Base-by-base conservation (phyloP, 306 rosid genomes). In the Psophocarpus tetragonolobus region DNA sequence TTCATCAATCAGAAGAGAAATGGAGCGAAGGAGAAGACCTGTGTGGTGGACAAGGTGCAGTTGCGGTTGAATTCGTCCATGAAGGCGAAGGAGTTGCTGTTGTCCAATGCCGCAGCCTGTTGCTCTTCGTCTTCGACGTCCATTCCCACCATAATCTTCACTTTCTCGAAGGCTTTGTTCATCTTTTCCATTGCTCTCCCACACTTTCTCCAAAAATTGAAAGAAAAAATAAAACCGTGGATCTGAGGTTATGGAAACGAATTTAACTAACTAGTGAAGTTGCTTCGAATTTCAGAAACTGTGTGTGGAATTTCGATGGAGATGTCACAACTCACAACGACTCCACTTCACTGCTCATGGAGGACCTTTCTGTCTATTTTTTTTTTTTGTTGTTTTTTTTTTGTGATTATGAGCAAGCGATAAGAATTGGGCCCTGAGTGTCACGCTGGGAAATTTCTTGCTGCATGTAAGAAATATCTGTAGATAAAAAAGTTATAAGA, bases 11-110 rank as follows among this genome's bases (percentile, higher is more conserved):
- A 4, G 74, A 63, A 15, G 33, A 29, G 35, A 26, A 75, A 42
- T 4, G 11, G 42, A 75, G n/a, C 66, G 35, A 17, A 15, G 3
- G 1, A 66, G 41, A 60, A 50, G 5, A 94, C 98, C 97, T 92
- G 97, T 80, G 82, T 88, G 44, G 97, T 90, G 61, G 97, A 88
- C 80, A 94, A 80, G 14, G 97, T 87, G 80, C 98, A 94, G 80
- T 88, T 85, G 69, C 97, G 90, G 65, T 90, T 90, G 87, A 94
- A 92, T 21, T 94, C 97, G 10, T 94, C 95, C 86, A 92, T 83
- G 74, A 92, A 86, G 1, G 95, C 86, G 77, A 84, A 87, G 9
- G 90, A 83, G 41, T 17, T 69, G 68, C 45, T 35, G 13, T 54
- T 83, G 9, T 82, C 85, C 47, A 85, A 83, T 4, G 82, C 80